A percentile compares a stretch with the other conserved stretches of the same genome.
Evolutionary conservation across 2,329 filamentous ascomycete genomes (phyloP).

Genomic region (Penicillium sp.): DNA sequence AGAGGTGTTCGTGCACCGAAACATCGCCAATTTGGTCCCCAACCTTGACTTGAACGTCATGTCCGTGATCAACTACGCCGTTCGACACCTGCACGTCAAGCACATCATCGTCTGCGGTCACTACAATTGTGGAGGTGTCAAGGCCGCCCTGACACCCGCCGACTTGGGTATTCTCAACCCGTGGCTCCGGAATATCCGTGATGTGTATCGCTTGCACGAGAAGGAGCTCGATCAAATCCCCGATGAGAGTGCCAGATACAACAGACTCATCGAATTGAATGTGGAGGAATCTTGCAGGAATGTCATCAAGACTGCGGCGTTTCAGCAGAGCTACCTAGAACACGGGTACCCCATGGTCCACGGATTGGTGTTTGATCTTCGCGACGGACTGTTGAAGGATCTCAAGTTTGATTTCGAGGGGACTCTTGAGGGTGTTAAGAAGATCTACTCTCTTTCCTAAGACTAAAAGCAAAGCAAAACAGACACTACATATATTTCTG

Average conservation of each 20-base stretch:
- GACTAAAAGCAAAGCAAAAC: background rate
- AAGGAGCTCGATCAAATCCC: slow-evolving; percentile 57
- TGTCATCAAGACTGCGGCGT: slow-evolving; percentile 51
- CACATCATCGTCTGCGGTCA: slow-evolving; percentile 72
- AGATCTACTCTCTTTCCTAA: slow-evolving; percentile 13
- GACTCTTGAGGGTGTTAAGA: slow-evolving; percentile 45
- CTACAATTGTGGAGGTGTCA: slow-evolving; percentile 66
- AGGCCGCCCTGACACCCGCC: slow-evolving; percentile 62
- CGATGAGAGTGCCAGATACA: slow-evolving; percentile 22
- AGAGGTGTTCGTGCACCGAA: slow-evolving; percentile 36
- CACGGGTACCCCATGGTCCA: slow-evolving; percentile 69
- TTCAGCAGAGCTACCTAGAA: slow-evolving; percentile 60
- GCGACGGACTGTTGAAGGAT: slow-evolving; percentile 66
- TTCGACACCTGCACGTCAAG: slow-evolving; percentile 52
- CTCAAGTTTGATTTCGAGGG: slow-evolving; percentile 62
- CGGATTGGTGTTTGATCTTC: slow-evolving; percentile 71
- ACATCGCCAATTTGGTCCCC: slow-evolving; percentile 35
- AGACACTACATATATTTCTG: background rate
- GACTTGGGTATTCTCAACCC: slow-evolving; percentile 71
- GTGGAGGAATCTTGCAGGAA: slow-evolving; percentile 32
- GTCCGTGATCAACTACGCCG: slow-evolving; percentile 35
- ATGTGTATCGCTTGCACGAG: slow-evolving; percentile 72
- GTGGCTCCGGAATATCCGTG: slow-evolving; percentile 68
- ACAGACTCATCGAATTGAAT: slow-evolving; percentile 31
- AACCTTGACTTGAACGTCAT: slow-evolving; percentile 31